Base-by-base conservation (phyloP, 2,329 filamentous ascomycete genomes). In the Xylaria sp. region DNA sequence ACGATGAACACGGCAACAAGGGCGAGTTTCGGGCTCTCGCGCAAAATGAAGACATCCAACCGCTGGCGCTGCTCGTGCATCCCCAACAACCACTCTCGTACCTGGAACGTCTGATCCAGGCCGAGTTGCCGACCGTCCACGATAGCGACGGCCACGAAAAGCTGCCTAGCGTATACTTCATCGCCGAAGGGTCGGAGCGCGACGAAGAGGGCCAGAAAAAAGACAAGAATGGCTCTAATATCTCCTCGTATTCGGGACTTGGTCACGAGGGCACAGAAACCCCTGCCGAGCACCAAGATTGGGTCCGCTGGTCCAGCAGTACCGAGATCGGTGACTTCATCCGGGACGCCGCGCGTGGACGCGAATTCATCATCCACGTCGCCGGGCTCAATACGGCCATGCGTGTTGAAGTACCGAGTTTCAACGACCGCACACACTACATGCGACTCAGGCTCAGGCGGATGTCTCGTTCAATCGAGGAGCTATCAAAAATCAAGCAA, bases 261-360 rank as follows among this genome's bases (percentile, higher is more conserved):
- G 91, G 91, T 2, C 89, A 86, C 53, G 89, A 92, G 73, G 86
- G 81, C 18, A 82, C 78, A 30, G 78, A 76, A 66, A 83, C 79
- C 12, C 75, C 71, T 43, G 73, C 50, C 5, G 81, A 86, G 43
- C 81, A 86, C 30, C 82, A 85, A 65, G 87, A 88, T 62, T 96
- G 95, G 82, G 93, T 97, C 2, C 90, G 93, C 34, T 97, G 94
- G 94, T 94, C 91, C 52, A 89, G 90, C 48, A 93, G 90, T 34
- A 97, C 94, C 0, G 94, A 97, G 78, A 91, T 97, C 36, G 94
- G 94, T 10, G 94, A 97, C 80, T 97, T 97, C 76, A 96, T 97
- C 72, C 89, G 93, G 9, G 94, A 97, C 77, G 94, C 94, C 0
- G 93, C 94, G 0, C 85, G 93, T 3, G 93, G 92, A 0, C 89